Evolutionary conservation across 2,329 filamentous ascomycete species (phyloP), one percentile per base, ranked within the genome.

Genomic region (Beauveria bassiana): DNA sequence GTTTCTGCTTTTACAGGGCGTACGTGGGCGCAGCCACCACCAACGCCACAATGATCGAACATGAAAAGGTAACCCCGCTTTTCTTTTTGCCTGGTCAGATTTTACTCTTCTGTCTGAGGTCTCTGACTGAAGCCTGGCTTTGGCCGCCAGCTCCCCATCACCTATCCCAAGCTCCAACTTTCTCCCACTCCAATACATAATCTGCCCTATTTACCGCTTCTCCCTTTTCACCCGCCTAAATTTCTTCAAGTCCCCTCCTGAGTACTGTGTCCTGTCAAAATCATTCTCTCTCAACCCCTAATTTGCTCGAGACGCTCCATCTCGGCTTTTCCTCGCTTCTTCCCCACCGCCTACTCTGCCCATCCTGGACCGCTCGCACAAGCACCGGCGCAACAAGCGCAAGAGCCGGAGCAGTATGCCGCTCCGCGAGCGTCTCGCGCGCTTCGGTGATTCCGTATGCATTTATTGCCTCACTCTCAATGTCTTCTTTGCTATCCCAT

Each of bases 391-490:
- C 50, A 59, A 60, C 31, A 55, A 52, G 61, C 55, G 61, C 59
- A 65, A 65, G 46, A 60, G 65, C 45, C 65, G 66, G 52, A 59
- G 60, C 54, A 73, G 66, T 62, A 76, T 76, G 74, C 72, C 74
- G 24, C 74, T 76, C 63, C 70, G 74, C 59, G 71, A 76, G 65
- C 72, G 73, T 60, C 75, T 80, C 71, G 77, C 77, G 58, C 78
- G 78, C 56, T 77, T 80, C 64, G 78, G 78, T 69, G 78, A 79
- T 66, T 74, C 77, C 65, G 76, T 79, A 74, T 68, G 76, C 31
- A 7, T 26, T 10, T 24, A 38, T 40, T 24, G 38, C 55, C 9
- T 53, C 12, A 22, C 20, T 34, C 3, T 7, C 12, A 20, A 47
- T 46, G 10, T 22, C 10, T 22, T 20, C 18, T n/a, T 20, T 18